Conservation (phyloP, 1,284 basidiomycete genomes). For the Ganoderma lucidum region DNA sequence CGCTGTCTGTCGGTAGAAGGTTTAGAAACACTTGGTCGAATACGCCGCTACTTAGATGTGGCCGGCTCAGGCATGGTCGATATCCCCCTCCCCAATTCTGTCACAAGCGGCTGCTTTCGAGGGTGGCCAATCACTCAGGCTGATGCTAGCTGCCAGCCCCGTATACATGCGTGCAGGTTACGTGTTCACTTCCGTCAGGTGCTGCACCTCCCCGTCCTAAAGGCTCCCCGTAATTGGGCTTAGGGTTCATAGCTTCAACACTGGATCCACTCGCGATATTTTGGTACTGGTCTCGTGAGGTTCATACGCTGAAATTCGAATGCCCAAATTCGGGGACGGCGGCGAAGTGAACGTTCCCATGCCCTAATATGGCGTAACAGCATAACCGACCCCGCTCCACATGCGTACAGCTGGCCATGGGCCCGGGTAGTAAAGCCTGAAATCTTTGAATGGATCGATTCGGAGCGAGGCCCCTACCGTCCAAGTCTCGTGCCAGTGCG, state of each 20-base stretch:
- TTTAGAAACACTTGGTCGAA: not conserved
- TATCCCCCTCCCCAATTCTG: not conserved
- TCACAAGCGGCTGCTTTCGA: not conserved
- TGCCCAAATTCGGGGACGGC: not conserved
- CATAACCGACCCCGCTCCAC: not conserved
- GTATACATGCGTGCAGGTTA: not conserved
- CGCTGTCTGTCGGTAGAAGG: conserved; percentile 1
- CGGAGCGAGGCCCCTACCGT: not conserved
- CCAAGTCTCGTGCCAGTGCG: not conserved
- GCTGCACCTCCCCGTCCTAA: not conserved
- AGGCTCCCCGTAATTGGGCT: not conserved
- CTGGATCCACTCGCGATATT: not conserved
- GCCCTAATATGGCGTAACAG: not conserved
- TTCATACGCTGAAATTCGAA: not conserved
- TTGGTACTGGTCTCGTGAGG: not conserved
- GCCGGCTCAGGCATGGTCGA: not conserved
- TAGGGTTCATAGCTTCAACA: not conserved
- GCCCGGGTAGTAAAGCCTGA: not conserved
- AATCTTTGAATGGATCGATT: not conserved
- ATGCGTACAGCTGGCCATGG: not conserved
- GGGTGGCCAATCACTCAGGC: not conserved
- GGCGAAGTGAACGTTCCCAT: not conserved
- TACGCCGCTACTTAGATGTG: not conserved
- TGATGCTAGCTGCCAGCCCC: not conserved
- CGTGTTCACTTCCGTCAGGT: conserved; percentile 7